These are phyloP conservation scores for Ogataea corticis DNA, from an alignment of 805 yeast genomes.

Conservation along the genomic window DNA sequence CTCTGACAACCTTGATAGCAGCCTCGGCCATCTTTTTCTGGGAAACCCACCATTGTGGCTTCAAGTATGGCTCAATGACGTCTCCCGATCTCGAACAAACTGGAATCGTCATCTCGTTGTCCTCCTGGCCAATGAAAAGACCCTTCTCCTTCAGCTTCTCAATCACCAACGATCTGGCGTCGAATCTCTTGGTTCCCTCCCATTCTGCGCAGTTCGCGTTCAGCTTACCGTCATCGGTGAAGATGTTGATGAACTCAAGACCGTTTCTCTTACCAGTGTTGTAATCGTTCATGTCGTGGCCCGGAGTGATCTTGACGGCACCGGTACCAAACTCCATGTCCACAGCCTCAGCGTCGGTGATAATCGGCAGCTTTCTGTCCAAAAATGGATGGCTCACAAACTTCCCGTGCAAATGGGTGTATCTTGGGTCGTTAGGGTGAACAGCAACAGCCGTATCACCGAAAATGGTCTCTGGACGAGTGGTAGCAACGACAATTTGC, in stretches of 20 bases:
- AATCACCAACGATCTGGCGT: slow-evolving; percentile 84
- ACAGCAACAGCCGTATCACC: slow-evolving; percentile 99
- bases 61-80: slow-evolving; percentile 91
- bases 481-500: slow-evolving; percentile 88
- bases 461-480: slow-evolving; percentile 97
- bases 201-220: slow-evolving; percentile 94
- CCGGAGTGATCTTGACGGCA: slow-evolving; percentile 99
- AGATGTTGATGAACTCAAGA: slow-evolving; percentile 83
- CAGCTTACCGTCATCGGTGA: slow-evolving; percentile 88
- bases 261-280: slow-evolving; percentile 91
- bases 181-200: slow-evolving; percentile 89
- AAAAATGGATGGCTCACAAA: slow-evolving; percentile 87
- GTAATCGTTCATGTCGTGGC: slow-evolving; percentile 97
- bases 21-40: slow-evolving; percentile 86
- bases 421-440: slow-evolving; percentile 92
- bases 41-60: slow-evolving; percentile 99
- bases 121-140: slow-evolving; percentile 79
- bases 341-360: slow-evolving; percentile 89
- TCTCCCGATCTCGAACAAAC: slow-evolving; percentile 96
- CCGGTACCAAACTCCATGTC: slow-evolving; percentile 99
- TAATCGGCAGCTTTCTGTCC: slow-evolving; percentile 81
- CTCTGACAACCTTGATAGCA: slow-evolving; percentile 81
- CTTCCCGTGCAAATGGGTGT: slow-evolving; percentile 93
- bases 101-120: slow-evolving; percentile 95
- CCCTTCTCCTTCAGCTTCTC: slow-evolving; percentile 74